Evolutionary conservation across 257 asterid genomes (phyloP), one percentile per base, ranked within the genome.

Genomic region (Solanum infundibuliforme): DNA sequence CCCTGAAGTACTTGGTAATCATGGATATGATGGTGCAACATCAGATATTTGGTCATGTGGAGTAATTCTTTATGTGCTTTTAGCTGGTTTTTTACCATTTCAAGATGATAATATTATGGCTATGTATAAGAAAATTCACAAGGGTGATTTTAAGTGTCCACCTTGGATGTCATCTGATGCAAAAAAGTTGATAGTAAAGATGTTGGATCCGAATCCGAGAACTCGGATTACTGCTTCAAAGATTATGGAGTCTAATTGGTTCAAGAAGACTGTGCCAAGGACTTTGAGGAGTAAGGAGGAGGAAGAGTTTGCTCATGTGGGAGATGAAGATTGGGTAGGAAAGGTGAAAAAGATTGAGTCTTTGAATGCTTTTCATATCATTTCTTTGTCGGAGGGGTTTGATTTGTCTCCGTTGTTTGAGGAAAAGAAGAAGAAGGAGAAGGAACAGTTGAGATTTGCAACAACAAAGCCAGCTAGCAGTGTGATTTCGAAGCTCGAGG

Each of bases 31-130:
- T 72, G 98, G 97, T 4, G 93, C 93, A 1, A 93, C 90, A 81
- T 92, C 94, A 2, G 97, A 94, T 76, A 93, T 91, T 71, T 94
- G 98, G 98, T 94, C 98, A 7, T 94, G 98, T 52, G 98, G 98
- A 7, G 98, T 94, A 13, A 92, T 94, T 23, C 92, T 94, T 1
- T 94, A 85, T 68, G 98, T 92, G 2, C 87, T 94, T 2, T 60
- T 94, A 23, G 98, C 98, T 10, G 98, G 96, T 0, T 93, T 88
- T 39, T 74, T 94, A 27, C 98, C 98, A 5, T 94, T 94, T 62
- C 95, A 92, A 36, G 98, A 92, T n/a, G 96, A 92, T 6, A 94
- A 94, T 90, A 85, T 92, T 18, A 88, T 94, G 1, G 72, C 90
- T 16, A 92, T 94, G 95, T 94, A 94, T 66, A 88, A 89, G 82